Percentiles rank a stretch among this genome's conserved stretches.
These are phyloP conservation scores for Aspergillus calidoustus DNA, from an alignment of 2,329 filamentous ascomycete genomes.

Conservation along the genomic window DNA sequence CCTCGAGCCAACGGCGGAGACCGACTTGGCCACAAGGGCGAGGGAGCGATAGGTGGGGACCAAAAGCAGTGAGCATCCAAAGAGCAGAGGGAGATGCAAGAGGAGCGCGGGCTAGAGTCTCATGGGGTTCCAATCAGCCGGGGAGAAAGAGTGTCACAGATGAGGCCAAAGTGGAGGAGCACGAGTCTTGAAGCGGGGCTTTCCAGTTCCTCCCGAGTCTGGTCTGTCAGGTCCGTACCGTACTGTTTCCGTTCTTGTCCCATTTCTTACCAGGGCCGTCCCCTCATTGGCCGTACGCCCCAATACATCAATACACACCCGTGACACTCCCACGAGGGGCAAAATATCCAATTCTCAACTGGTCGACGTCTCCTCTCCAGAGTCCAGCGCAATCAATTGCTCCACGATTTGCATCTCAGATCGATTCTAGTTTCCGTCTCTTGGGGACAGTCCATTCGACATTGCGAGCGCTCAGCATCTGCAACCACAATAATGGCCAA, in stretches of 20 bases:
- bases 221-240: not conserved
- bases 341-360: not conserved
- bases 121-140: slow-evolving; percentile 22
- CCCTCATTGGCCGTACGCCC: slow-evolving; percentile 1
- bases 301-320: not conserved
- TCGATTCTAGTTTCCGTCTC: slow-evolving; percentile 4
- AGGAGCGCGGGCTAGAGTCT: slow-evolving; percentile 7
- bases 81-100: slow-evolving; percentile 15
- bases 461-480: not conserved
- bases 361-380: not conserved
- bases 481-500: not conserved
- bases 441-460: not conserved
- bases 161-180: slow-evolving; percentile 4
- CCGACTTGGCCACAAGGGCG: slow-evolving; percentile 15
- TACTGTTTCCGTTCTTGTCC: slow-evolving; percentile 7
- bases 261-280: not conserved
- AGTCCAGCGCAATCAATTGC: not conserved
- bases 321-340: not conserved
- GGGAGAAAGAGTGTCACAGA: slow-evolving; percentile 13
- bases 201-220: not conserved
- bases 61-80: slow-evolving; percentile 8
- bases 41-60: slow-evolving; percentile 18
- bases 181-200: slow-evolving; percentile 7
- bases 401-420: not conserved
- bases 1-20: slow-evolving; percentile 19